These are phyloP conservation scores for Colletotrichum eleusines DNA, from an alignment of 2,329 filamentous ascomycete genomes.

Conservation along the genomic window DNA sequence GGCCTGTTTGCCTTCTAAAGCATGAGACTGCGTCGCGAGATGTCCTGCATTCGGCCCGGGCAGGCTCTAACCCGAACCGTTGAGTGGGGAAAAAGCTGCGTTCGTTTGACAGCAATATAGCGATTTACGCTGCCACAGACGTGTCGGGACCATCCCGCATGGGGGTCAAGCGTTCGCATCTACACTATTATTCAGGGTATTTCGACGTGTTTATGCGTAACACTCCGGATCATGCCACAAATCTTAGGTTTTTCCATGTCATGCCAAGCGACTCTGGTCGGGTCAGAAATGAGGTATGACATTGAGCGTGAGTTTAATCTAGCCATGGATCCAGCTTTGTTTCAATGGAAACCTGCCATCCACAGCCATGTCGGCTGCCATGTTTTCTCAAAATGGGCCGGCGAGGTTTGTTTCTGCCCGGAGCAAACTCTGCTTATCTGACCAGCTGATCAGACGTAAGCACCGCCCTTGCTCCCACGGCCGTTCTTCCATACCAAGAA, in stretches of 20 bases:
- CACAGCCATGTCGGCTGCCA: neutral
- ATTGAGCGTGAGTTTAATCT: no score
- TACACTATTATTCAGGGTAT: neutral
- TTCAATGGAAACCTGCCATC: neutral
- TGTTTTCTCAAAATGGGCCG: no score
- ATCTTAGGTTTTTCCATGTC: neutral
- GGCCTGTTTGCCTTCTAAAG: no score
- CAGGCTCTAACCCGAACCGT: neutral
- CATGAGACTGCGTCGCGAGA: no score
- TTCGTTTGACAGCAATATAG: neutral
- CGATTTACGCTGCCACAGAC: no score
- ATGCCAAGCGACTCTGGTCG: neutral
- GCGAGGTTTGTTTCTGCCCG: neutral
- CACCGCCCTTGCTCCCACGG: slow-evolving; percentile 12
- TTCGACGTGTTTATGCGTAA: neutral
- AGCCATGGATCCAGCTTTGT: neutral
- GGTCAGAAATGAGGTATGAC: neutral
- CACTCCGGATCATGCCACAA: neutral
- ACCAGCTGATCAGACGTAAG: neutral
- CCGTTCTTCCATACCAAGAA: slow-evolving; percentile 33
- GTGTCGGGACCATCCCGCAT: no score
- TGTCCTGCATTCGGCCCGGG: fast-evolving
- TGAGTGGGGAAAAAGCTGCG: neutral
- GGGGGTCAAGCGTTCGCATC: neutral
- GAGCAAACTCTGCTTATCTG: neutral